Base-by-base conservation (phyloP, 345 rosid species). In the Aquilaria malaccensis region DNA sequence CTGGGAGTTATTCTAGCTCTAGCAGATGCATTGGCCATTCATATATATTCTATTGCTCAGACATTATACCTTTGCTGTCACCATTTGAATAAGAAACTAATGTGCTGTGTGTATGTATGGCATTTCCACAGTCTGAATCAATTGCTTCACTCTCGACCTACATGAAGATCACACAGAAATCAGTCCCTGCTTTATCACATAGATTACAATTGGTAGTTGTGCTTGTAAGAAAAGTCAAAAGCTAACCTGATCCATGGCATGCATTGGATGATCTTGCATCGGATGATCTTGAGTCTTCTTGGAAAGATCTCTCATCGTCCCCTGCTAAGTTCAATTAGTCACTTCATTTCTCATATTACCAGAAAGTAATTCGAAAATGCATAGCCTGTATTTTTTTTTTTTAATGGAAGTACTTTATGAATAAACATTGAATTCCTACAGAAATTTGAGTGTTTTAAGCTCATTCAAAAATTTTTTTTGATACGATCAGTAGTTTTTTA, bases 261-360 rank as follows among this genome's bases (percentile, higher is more conserved):
- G 59, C 14, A 66, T 66, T 55, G 85, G 52, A 72, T 74, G 85
- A 46, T 80, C 94, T 66, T 71, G 59, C 14, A 66, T 66, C 52
- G 85, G 52, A 72, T 74, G 85, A 46, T 80, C 94, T 66, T 68
- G 89, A 52, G 61, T 56, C 73, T 77, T 84, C 77, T 80, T 86
- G 32, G 85, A 74, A 53, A 84, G 79, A 63, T 83, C 94, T 71
- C 87, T 75, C 69, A 86, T 56, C 50, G 85, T 77, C 50, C 94
- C 94, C 89, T 86, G 81, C 68, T 66, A 45, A 46, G 50, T 59
- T 56, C 63, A 59, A 61, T 55, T 55, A 46, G 14, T 56, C 65
- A 65, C 22, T 22, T 22, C 22, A 22, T 22, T 22, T 22, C 22
- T 22, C 22, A 22, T 22, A 22, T 22, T 22, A 22, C 22, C 22